Evolutionary conservation across 495 filamentous ascomycete species (phyloP).

Genomic region (Podospora bellae-mahoneyi): DNA sequence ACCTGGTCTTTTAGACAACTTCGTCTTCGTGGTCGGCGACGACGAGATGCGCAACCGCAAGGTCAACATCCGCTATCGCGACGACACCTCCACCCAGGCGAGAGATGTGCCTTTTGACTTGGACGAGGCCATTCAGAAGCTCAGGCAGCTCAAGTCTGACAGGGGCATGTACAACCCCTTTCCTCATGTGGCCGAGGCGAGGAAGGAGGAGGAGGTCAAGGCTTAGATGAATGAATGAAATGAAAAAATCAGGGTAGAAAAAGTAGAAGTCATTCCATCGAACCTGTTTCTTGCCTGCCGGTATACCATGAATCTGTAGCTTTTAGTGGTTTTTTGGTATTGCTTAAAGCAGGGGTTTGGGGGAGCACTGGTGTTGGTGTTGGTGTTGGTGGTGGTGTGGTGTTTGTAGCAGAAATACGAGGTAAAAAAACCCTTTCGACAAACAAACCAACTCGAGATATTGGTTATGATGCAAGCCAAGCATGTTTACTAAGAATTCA

Average conservation of each 20-base stretch:
- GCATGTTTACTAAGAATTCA: too few species aligned
- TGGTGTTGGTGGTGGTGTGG: not conserved
- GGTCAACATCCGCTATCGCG: conserved; percentile 88
- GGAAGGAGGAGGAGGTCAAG: conserved; percentile 11
- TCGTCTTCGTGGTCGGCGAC: conserved; percentile 67
- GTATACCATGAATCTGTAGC: not conserved
- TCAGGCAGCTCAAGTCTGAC: conserved; percentile 61
- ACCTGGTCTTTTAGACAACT: conserved; percentile 34
- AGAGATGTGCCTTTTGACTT: conserved; percentile 63
- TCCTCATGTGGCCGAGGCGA: conserved; percentile 19
- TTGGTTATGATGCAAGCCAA: too few species aligned
- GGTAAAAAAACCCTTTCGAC: not conserved
- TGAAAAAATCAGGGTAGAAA: not conserved
- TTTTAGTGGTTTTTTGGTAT: not conserved
- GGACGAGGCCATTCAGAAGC: conserved; percentile 72
- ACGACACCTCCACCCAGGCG: conserved; percentile 78
- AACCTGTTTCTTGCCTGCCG: too few species aligned
- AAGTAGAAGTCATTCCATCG: not conserved
- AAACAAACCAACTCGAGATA: not conserved
- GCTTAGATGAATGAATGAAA: conserved; percentile 6
- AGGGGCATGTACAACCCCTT: conserved; percentile 38
- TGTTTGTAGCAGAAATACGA: not conserved
- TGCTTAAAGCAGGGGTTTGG: not conserved
- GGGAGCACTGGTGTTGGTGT: not conserved
- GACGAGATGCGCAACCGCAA: conserved; percentile 70